phyloP scores from a whole-genome alignment of 805 yeast species.

The Teunomyces kruisii region DNA sequence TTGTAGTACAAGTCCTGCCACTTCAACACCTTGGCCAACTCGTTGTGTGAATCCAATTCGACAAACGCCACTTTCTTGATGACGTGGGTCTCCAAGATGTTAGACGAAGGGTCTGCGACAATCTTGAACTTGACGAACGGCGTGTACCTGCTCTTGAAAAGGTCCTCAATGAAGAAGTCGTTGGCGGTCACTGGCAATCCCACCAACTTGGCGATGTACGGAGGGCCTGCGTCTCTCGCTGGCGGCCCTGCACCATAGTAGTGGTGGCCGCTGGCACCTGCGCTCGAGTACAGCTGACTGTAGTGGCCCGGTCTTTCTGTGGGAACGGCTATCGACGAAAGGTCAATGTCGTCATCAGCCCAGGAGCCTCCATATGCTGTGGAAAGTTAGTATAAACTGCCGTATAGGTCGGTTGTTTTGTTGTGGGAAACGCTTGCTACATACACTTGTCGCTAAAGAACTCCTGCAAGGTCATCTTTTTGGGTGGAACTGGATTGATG shows the following conservation, averaged over 20 bases:
- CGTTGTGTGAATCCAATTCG: conserved; percentile 51
- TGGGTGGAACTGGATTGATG: conserved; percentile 35
- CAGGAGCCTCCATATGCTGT: conserved; percentile 47
- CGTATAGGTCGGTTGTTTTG: background rate
- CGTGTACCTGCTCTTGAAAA: conserved; percentile 63
- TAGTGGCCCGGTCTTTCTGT: conserved; percentile 26
- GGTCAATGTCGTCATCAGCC: conserved; percentile 48
- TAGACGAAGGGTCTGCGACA: conserved; percentile 50
- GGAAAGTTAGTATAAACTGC: conserved; percentile 16
- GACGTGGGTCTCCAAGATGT: conserved; percentile 34
- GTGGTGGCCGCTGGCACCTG: conserved; percentile 4
- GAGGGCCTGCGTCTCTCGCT: conserved; percentile 43
- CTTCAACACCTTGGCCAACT: conserved; percentile 57
- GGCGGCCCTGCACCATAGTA: conserved; percentile 3
- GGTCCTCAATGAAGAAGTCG: conserved; percentile 52
- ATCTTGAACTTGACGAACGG: conserved; percentile 58
- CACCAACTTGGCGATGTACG: conserved; percentile 62
- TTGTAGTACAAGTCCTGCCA: conserved; percentile 60
- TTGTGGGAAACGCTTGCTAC: conserved; percentile 24
- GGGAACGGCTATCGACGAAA: conserved; percentile 46
- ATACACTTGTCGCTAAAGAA: conserved; percentile 46
- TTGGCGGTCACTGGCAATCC: conserved; percentile 59
- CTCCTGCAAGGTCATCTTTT: conserved; percentile 48
- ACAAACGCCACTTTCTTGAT: conserved; percentile 63
- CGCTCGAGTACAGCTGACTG: background rate